Conservation (phyloP, 306 rosid species). For the Dalbergia cochinchinensis region DNA sequence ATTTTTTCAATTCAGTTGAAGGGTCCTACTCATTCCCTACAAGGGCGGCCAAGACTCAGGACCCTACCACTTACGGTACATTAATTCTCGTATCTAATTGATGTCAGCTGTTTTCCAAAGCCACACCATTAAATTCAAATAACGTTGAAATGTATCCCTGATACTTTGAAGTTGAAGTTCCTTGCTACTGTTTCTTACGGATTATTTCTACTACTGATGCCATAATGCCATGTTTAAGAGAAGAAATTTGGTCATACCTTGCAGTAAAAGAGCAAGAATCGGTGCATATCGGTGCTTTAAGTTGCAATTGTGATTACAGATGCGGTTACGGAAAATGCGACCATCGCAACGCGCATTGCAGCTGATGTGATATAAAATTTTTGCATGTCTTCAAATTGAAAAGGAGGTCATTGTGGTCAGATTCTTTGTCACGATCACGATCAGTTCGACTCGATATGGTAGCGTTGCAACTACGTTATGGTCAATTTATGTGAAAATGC, state of each 20-base stretch:
- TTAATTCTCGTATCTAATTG: constrained; percentile 33
- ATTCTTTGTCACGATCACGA: too few relatives aligned
- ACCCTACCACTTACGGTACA: constrained; percentile 39
- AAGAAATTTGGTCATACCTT: background rate
- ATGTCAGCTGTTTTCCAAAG: constrained; percentile 2
- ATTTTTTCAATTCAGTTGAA: background rate
- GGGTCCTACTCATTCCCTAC: background rate
- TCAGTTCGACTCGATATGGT: too few relatives aligned
- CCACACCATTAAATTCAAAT: constrained; percentile 2
- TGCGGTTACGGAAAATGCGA: too few relatives aligned
- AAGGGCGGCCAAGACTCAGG: background rate
- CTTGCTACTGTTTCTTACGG: background rate
- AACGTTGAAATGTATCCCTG: constrained; percentile 8
- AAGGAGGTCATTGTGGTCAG: too few relatives aligned
- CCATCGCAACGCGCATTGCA: too few relatives aligned
- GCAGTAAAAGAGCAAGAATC: background rate
- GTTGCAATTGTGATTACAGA: too few relatives aligned
- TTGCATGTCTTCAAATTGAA: too few relatives aligned
- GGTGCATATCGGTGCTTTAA: too few relatives aligned
- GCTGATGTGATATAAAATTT: too few relatives aligned
- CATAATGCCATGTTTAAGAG: background rate
- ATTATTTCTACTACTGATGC: constrained; percentile 6
- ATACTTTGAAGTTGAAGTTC: constrained; percentile 11
- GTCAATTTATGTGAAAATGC: too few relatives aligned
- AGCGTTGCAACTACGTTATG: too few relatives aligned